Evolutionary conservation across 345 rosid genomes (phyloP), one percentile per base, ranked within the genome.

Genomic region (Aquilaria yunnanensis): DNA sequence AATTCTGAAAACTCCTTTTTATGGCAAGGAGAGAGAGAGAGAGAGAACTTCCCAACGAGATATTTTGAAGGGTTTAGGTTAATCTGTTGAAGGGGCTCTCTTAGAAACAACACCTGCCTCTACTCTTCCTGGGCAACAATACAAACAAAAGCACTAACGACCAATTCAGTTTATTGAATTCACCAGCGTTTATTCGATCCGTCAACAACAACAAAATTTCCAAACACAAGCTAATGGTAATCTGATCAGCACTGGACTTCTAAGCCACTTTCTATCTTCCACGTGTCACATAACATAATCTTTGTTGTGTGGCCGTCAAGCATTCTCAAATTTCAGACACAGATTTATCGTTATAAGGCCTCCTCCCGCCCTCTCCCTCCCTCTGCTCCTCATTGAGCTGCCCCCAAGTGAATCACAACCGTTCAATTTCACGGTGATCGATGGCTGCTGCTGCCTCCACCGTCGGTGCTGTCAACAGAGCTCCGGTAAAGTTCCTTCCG

Each of bases 361-460:
- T 54, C 23, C 53, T 61, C 29, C 34, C 16, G n/a, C 37, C 14
- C n/a, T 2, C 34, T 47, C 53, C 47, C 13, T 8, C 37, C 54
- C 49, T 12, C 41, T 9, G 11, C 61, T 51, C 37, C 46, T 37
- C 77, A 46, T 32, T 31, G 51, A 47, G 13, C 67, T 12, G 41
- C 37, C 47, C 13, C 14, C 62, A 9, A n/a, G 12, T 52, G 11
- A 13, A 31, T 7, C 51, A 23, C 45, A 13, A 33, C 59, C 59
- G 30, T 53, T 61, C 57, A n/a, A 10, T 46, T 70, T 14, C 49
- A 23, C 23, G 23, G 23, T 23, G 23, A 23, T 23, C 5, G 11
- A 93, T 93, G 98, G 96, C 97, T 60, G 74, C 97, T 34, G 77
- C 96, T 50, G 77, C 88, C 70, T 75, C 98, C 69, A 88, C 97